These are phyloP conservation scores for Barnettozyma siamensis DNA, from an alignment of 805 yeast genomes.

Conservation along the genomic window DNA sequence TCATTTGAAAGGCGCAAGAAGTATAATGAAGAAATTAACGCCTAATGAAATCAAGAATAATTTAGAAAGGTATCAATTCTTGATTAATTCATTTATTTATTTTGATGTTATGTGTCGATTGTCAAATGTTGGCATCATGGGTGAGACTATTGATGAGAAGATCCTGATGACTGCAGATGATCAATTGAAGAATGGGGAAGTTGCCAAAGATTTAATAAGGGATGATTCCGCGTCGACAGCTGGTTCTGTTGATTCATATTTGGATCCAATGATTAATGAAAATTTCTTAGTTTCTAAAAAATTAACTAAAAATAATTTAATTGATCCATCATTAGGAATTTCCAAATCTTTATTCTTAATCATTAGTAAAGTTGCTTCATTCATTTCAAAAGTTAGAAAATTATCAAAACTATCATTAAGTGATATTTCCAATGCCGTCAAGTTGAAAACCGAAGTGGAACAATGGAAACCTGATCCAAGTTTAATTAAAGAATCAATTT, in stretches of 20 bases:
- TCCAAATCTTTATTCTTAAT: constrained; percentile 59
- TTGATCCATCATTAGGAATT: constrained; percentile 65
- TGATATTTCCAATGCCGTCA: constrained; percentile 50
- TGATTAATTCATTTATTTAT: constrained; percentile 53
- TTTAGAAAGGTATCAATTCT: constrained; percentile 16
- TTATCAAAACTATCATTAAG: constrained; percentile 37
- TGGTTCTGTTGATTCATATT: constrained; percentile 3
- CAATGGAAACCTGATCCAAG: constrained; percentile 47
- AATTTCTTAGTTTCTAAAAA: constrained; percentile 3
- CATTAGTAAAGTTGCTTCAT: constrained; percentile 56
- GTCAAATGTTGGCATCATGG: constrained; percentile 34
- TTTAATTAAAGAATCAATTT: constrained; percentile 37
- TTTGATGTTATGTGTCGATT: constrained; percentile 62
- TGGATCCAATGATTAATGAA: constrained; percentile 7
- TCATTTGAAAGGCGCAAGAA: constrained; percentile 60
- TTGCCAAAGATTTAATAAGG: neutral
- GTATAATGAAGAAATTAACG: constrained; percentile 44
- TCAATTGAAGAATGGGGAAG: neutral
- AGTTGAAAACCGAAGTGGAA: constrained; percentile 45
- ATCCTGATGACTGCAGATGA: constrained; percentile 9
- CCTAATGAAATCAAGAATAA: constrained; percentile 10
- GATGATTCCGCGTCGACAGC: neutral
- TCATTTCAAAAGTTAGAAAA: constrained; percentile 44
- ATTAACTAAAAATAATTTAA: constrained; percentile 13
- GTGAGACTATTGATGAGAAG: constrained; percentile 12